Percentiles rank a stretch among this genome's conserved stretches.
These are phyloP conservation scores for Hemileccinum rubropunctum DNA, from an alignment of 768 basidiomycete species.

Conservation along the genomic window DNA sequence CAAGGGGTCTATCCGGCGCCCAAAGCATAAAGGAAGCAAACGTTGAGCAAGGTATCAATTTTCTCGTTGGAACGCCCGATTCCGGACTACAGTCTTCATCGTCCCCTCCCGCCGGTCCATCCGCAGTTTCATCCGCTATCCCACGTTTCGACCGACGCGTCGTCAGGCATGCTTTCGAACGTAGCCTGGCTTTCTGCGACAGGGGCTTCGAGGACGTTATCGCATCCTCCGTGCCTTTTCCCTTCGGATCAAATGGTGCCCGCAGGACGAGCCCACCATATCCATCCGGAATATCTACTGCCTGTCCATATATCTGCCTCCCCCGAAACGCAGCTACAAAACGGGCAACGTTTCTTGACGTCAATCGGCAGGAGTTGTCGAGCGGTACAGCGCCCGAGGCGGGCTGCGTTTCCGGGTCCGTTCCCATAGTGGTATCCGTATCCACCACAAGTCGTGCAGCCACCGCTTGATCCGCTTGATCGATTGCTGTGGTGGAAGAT, in stretches of 20 bases:
- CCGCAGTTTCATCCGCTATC: constrained; percentile 29
- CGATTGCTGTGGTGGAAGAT: background rate
- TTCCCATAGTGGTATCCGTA: background rate
- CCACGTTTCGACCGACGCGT: constrained; percentile 22
- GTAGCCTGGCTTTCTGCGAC: constrained; percentile 9
- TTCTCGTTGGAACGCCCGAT: constrained; percentile 20
- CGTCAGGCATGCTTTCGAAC: constrained; percentile 8
- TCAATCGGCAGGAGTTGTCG: background rate
- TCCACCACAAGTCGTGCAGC: background rate
- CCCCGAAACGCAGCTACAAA: constrained; percentile 71
- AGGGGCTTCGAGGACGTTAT: constrained; percentile 1
- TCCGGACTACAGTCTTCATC: constrained; percentile 17
- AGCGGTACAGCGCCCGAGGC: background rate
- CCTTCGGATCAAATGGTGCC: constrained; percentile 17
- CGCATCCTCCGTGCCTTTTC: constrained; percentile 13
- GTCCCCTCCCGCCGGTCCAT: constrained; percentile 22
- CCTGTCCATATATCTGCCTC: constrained; percentile 65
- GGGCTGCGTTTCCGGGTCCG: constrained; percentile 15
- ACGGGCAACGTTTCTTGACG: constrained; percentile 15
- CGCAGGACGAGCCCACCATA: constrained; percentile 66
- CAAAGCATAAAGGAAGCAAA: constrained; percentile 75
- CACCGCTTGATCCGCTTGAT: background rate
- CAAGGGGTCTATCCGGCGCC: constrained; percentile 69
- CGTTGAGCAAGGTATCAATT: constrained; percentile 45
- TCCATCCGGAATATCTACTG: constrained; percentile 58